Conservation (phyloP, 2,329 filamentous ascomycete species). For the Diaporthe amygdali region DNA sequence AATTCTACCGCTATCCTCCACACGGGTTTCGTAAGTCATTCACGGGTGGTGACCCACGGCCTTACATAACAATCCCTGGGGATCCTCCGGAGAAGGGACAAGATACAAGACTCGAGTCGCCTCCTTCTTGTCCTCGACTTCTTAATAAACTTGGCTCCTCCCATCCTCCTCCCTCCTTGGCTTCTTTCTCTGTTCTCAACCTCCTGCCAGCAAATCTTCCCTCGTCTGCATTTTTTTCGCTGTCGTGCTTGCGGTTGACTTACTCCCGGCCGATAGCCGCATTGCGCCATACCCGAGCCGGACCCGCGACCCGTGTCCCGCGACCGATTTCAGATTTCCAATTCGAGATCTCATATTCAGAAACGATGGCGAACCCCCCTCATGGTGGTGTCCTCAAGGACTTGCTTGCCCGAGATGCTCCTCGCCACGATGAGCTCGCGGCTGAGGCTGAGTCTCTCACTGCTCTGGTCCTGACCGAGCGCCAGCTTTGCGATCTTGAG, state of each 20-base stretch:
- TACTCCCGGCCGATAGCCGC: slow-evolving; percentile 20
- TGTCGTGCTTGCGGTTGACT: slow-evolving; percentile 7
- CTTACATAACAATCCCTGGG: slow-evolving; percentile 24
- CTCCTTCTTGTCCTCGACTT: slow-evolving; percentile 2
- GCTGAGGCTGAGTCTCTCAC: slow-evolving; percentile 87
- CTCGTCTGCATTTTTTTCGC: neutral
- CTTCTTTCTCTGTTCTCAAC: neutral
- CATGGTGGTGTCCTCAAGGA: slow-evolving; percentile 98
- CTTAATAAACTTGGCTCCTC: neutral
- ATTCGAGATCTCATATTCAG: neutral
- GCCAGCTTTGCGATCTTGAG: slow-evolving; percentile 97
- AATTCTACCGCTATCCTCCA: slow-evolving; percentile 17
- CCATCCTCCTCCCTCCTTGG: neutral
- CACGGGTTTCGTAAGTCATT: slow-evolving; percentile 25
- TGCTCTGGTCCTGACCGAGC: slow-evolving; percentile 84
- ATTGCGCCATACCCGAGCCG: slow-evolving; percentile 9
- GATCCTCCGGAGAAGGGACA: slow-evolving; percentile 3
- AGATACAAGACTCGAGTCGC: neutral
- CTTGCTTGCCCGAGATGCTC: slow-evolving; percentile 89
- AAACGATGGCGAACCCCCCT: slow-evolving; percentile 71
- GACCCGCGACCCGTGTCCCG: slow-evolving; percentile 12
- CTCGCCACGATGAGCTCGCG: slow-evolving; percentile 78
- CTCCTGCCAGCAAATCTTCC: neutral
- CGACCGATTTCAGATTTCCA: slow-evolving; percentile 5
- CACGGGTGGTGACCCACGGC: slow-evolving; percentile 16